Percentiles rank a stretch among this genome's conserved stretches.
Conservation (phyloP, 2,329 filamentous ascomycete species). For the Trichophyton simii region DNA sequence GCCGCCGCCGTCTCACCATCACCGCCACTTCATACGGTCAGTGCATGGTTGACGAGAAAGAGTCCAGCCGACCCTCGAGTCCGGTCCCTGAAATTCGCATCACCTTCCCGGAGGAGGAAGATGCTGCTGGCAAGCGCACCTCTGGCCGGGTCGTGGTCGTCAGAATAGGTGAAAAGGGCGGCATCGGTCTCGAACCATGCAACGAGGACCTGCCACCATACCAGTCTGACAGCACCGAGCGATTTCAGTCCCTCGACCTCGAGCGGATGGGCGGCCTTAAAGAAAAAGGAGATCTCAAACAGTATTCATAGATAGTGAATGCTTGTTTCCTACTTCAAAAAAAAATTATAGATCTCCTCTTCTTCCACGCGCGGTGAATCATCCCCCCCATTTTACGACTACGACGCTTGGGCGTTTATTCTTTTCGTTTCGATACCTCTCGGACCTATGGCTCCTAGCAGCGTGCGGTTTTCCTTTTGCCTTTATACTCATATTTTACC, state of each 20-base stretch:
- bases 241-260: conserved; percentile 90
- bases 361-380: background rate
- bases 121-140: conserved; percentile 59
- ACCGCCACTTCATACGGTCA: conserved; percentile 50
- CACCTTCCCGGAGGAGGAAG: conserved; percentile 92
- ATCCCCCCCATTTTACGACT: background rate
- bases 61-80: conserved; percentile 59
- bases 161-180: conserved; percentile 71
- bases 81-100: conserved; percentile 96
- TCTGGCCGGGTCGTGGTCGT: conserved; percentile 86
- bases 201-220: conserved; percentile 74
- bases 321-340: background rate
- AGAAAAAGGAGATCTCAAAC: conserved; percentile 56
- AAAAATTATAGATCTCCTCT: background rate
- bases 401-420: conserved; percentile 9
- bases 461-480: background rate
- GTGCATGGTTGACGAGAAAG: conserved; percentile 67
- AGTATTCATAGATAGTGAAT: conserved; percentile 23
- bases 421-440: conserved; percentile 1
- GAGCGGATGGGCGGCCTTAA: conserved; percentile 87
- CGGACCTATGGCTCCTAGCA: background rate
- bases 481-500: conserved; percentile 15
- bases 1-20: conserved; percentile 48
- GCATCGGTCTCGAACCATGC: conserved; percentile 78
- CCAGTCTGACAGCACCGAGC: conserved; percentile 61